Conservation (phyloP, 1,284 basidiomycete species). For the Peniophora sp. region DNA sequence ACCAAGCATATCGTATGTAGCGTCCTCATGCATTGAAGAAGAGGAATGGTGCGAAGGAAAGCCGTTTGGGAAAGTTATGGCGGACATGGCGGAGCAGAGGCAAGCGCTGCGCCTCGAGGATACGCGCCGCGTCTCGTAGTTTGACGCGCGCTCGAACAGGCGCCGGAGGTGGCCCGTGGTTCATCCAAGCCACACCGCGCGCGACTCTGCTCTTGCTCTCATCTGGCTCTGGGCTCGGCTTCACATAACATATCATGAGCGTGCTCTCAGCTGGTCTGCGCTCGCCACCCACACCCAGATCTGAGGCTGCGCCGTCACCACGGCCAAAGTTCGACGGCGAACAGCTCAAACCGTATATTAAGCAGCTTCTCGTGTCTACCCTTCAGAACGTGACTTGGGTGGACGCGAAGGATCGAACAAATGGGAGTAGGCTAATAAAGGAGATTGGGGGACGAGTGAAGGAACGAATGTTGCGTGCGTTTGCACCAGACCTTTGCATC, state of each 20-base stretch:
- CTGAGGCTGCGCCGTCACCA: slow-evolving; percentile 42
- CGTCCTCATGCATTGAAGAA: slow-evolving; percentile 14
- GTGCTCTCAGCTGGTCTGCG: slow-evolving; percentile 30
- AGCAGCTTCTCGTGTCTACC: slow-evolving; percentile 64
- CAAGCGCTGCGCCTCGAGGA: neutral
- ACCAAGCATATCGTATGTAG: slow-evolving; percentile 30
- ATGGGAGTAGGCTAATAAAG: slow-evolving; percentile 67
- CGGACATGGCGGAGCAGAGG: slow-evolving; percentile 24
- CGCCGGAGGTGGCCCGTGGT: neutral
- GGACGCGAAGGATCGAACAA: slow-evolving; percentile 56
- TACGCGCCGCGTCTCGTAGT: neutral
- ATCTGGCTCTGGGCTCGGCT: slow-evolving; percentile 2
- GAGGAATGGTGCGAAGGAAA: slow-evolving; percentile 21
- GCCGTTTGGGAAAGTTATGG: slow-evolving; percentile 29
- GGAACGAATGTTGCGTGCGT: slow-evolving; percentile 61
- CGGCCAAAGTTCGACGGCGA: slow-evolving; percentile 65
- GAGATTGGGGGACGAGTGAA: slow-evolving; percentile 77
- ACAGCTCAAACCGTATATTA: slow-evolving; percentile 67
- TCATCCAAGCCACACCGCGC: neutral
- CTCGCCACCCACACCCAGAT: slow-evolving; percentile 42
- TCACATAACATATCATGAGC: slow-evolving; percentile 20
- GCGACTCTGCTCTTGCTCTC: neutral
- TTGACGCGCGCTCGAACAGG: slow-evolving; percentile 1
- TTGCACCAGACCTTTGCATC: neutral
- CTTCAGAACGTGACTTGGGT: slow-evolving; percentile 61